Evolutionary conservation across 2,329 filamentous ascomycete species (phyloP).

Genomic region (Nothopassalora personata): DNA sequence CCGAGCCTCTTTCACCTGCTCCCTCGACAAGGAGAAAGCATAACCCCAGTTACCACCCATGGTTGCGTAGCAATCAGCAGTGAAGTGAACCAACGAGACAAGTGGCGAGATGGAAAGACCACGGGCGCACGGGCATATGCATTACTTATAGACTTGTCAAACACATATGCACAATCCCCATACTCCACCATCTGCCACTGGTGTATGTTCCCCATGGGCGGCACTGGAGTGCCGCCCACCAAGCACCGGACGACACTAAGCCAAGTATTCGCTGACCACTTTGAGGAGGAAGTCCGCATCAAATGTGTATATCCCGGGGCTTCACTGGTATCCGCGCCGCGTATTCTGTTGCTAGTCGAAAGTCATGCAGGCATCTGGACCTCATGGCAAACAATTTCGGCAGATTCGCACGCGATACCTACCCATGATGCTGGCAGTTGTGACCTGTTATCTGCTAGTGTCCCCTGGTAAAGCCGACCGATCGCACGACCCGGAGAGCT

Average conservation of each 20-base stretch:
- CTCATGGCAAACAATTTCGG: neutral
- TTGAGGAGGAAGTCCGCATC: neutral
- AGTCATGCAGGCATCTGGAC: neutral
- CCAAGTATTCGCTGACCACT: neutral
- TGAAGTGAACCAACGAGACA: neutral
- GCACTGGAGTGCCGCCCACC: too few relatives aligned
- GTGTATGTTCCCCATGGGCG: neutral
- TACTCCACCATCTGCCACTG: too few relatives aligned
- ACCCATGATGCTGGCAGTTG: neutral
- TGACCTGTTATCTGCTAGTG: neutral
- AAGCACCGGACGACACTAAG: neutral
- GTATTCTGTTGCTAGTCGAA: neutral
- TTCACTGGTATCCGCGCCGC: neutral
- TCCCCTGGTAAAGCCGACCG: neutral
- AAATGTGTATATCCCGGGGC: neutral
- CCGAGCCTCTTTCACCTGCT: constrained; percentile 35
- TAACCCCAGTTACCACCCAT: constrained; percentile 33
- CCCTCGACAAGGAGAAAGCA: constrained; percentile 37
- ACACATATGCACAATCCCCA: too few relatives aligned
- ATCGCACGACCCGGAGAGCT: neutral
- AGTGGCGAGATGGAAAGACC: constrained; percentile 1
- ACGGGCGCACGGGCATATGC: too few relatives aligned
- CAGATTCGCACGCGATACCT: constrained; percentile 3
- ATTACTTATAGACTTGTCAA: too few relatives aligned
- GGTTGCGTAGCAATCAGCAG: neutral